Percentiles rank a stretch among this genome's conserved stretches.
Evolutionary conservation across 169 alveolate genomes (phyloP).

Genomic region (Plasmodium knowlesi): DNA sequence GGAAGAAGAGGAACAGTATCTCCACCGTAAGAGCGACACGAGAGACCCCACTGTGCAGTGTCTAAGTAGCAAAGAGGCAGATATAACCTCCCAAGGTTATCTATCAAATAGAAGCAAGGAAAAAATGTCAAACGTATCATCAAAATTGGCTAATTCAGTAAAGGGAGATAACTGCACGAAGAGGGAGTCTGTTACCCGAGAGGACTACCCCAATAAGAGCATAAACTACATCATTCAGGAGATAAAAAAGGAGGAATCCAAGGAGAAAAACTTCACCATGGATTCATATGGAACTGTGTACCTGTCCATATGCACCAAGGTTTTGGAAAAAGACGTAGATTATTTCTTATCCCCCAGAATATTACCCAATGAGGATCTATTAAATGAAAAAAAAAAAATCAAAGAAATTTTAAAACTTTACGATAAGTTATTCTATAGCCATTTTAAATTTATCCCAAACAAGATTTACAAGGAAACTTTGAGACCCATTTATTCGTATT

Average conservation of each 20-base stretch:
- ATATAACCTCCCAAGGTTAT: neutral
- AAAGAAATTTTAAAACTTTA: slow-evolving; percentile 75
- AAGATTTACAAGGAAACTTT: slow-evolving; percentile 70
- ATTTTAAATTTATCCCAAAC: slow-evolving; percentile 73
- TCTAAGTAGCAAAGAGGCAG: neutral
- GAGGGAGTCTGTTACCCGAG: neutral
- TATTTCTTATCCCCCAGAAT: slow-evolving; percentile 16
- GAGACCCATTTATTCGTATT: slow-evolving; percentile 72
- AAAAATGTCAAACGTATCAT: neutral
- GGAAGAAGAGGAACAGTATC: neutral
- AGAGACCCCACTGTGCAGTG: neutral
- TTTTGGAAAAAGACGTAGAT: slow-evolving; percentile 25
- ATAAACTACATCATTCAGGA: slow-evolving; percentile 50
- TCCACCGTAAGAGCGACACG: neutral
- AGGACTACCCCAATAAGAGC: slow-evolving; percentile 2
- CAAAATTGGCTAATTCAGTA: neutral
- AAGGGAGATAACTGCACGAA: neutral
- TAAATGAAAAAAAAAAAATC: slow-evolving; percentile 66
- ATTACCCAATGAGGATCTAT: slow-evolving; percentile 32
- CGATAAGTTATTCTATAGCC: slow-evolving; percentile 69
- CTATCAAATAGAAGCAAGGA: neutral
- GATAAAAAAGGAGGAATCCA: slow-evolving; percentile 67
- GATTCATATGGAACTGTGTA: slow-evolving; percentile 68
- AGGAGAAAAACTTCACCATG: slow-evolving; percentile 59
- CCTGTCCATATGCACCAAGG: slow-evolving; percentile 41